These are phyloP conservation scores for Pythium oligandrum DNA, from an alignment of 352 stramenopile genomes.

Conservation along the genomic window DNA sequence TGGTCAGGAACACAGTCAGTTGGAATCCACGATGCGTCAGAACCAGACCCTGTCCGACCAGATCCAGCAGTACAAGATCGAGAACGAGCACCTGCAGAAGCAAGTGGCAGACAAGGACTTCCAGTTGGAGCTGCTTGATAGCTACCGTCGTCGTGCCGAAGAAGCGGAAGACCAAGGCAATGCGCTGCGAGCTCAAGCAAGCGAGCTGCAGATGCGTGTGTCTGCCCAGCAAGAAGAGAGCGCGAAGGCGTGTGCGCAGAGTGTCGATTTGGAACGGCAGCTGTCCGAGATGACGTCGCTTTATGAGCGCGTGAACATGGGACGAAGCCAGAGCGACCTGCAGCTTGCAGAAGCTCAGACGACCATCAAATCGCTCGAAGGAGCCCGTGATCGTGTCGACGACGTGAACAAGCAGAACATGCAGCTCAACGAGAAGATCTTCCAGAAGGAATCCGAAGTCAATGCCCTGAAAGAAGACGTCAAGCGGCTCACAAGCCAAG, in stretches of 20 bases:
- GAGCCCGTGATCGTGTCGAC: constrained; percentile 32
- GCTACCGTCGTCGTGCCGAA: constrained; percentile 36
- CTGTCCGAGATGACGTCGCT: constrained; percentile 40
- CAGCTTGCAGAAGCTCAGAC: constrained; percentile 54
- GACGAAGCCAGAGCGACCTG: constrained; percentile 43
- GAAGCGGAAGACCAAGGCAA: constrained; percentile 40
- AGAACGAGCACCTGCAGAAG: constrained; percentile 70
- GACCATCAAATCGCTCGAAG: constrained; percentile 31
- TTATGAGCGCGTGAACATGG: constrained; percentile 64
- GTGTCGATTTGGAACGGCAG: constrained; percentile 36
- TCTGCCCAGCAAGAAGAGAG: constrained; percentile 28
- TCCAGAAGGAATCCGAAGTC: constrained; percentile 47
- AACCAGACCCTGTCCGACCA: constrained; percentile 41
- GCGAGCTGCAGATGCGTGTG: constrained; percentile 27
- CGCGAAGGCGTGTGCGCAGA: constrained; percentile 29
- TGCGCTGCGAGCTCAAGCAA: constrained; percentile 26
- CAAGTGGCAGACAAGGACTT: constrained; percentile 63
- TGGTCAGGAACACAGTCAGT: constrained; percentile 28
- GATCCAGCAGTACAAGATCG: constrained; percentile 66
- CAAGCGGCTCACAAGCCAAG: constrained; percentile 35
- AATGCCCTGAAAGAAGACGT: constrained; percentile 38
- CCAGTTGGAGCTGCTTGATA: constrained; percentile 52
- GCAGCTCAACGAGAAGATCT: constrained; percentile 46
- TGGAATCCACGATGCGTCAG: constrained; percentile 23
- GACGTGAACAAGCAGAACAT: constrained; percentile 51